phyloP scores from a whole-genome alignment of 129 eudicot species.

The Pseudognaphalium luteoalbum region DNA sequence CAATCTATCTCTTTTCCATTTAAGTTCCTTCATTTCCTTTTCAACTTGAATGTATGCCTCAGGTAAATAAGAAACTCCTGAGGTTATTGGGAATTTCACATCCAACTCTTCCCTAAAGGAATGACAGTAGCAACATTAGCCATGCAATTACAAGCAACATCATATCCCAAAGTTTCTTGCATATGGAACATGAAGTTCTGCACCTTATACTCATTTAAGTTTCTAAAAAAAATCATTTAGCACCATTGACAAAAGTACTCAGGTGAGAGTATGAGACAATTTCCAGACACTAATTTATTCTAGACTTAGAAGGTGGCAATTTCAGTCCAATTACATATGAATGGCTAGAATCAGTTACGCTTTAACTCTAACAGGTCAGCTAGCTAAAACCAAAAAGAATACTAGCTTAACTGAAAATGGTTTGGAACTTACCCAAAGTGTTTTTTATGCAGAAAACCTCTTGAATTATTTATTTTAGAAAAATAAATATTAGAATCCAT shows the following conservation, averaged over 20 bases:
- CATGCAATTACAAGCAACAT: neutral
- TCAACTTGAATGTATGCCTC: slow-evolving; percentile 56
- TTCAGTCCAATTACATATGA: neutral
- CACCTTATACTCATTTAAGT: neutral
- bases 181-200: neutral
- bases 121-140: neutral
- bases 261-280: neutral
- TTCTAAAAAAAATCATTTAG: neutral
- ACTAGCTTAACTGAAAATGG: neutral
- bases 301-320: neutral
- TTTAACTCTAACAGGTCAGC: neutral
- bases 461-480: neutral
- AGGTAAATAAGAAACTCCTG: slow-evolving; percentile 45
- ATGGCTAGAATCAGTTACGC: neutral
- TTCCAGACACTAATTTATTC: neutral
- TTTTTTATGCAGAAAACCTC: neutral
- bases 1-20: slow-evolving; percentile 64
- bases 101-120: slow-evolving; percentile 56
- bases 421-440: neutral
- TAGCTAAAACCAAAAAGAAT: neutral
- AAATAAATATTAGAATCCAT: neutral
- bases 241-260: neutral
- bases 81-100: slow-evolving; percentile 60
- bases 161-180: neutral
- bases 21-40: slow-evolving; percentile 51